Percentiles rank a stretch among this genome's conserved stretches.
These are phyloP conservation scores for Ogataea saltuana DNA, from an alignment of 805 yeast species.

Conservation along the genomic window DNA sequence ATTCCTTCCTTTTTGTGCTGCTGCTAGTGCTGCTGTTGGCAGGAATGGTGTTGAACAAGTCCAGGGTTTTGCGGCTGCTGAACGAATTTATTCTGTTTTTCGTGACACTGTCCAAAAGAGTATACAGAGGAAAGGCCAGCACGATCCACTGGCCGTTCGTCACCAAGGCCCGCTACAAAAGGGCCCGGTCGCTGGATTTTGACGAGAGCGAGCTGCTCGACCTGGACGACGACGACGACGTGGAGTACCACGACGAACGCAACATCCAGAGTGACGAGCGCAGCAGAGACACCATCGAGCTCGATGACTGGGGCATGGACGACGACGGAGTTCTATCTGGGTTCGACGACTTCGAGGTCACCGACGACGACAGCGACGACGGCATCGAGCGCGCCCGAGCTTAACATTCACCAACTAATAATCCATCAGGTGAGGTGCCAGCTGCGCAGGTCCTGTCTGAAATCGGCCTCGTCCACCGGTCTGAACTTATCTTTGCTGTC, in stretches of 20 bases:
- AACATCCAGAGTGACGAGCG: slow-evolving; percentile 9
- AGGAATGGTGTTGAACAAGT: slow-evolving; percentile 21
- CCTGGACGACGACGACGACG: slow-evolving; percentile 13
- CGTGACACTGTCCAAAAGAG: slow-evolving; percentile 12
- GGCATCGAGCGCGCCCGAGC: slow-evolving; percentile 31
- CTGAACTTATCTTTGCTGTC: slow-evolving; percentile 11
- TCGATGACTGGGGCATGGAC: slow-evolving; percentile 16
- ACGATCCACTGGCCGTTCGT: slow-evolving; percentile 28
- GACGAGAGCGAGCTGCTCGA: slow-evolving; percentile 15
- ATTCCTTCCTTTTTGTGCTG: slow-evolving; percentile 12
- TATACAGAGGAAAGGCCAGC: slow-evolving; percentile 6
- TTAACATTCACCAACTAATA: neutral
- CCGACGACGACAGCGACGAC: slow-evolving; percentile 34
- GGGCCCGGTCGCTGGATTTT: slow-evolving; percentile 28
- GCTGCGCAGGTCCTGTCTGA: slow-evolving; percentile 41
- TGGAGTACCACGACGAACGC: slow-evolving; percentile 6
- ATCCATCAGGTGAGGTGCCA: slow-evolving; percentile 35
- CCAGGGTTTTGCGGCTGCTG: slow-evolving; percentile 20
- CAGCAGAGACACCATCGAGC: slow-evolving; percentile 7
- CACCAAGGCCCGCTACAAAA: slow-evolving; percentile 25
- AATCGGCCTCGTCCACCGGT: slow-evolving; percentile 34
- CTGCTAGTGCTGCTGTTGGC: slow-evolving; percentile 8
- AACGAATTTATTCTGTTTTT: slow-evolving; percentile 22
- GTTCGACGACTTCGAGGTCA: slow-evolving; percentile 27
- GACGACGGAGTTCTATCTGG: slow-evolving; percentile 25